Base-by-base conservation (phyloP, 225 moss, liverwort and hornwort species). In the Thuidium tamariscinum region DNA sequence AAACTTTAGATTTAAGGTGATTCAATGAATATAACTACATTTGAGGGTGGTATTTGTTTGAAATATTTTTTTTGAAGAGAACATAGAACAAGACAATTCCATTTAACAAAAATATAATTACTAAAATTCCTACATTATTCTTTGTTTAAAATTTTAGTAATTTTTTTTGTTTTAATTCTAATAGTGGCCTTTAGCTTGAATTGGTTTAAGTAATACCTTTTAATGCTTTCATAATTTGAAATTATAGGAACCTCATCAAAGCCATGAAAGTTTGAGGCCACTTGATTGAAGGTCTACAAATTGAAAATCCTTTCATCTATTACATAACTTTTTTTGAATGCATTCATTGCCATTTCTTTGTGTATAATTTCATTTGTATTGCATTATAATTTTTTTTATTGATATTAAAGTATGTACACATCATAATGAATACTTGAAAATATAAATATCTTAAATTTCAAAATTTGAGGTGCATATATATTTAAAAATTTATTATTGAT, bases 261-360 rank as follows among this genome's bases (percentile, higher is more conserved):
- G 2, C 4, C 4, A 19, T 32, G 2, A 11, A 73, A 48, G n/a
- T 48, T 44, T 32, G 11, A 46, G 0, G 3, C 0, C 0, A 30
- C 1, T 18, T 29, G 29, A 72, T 30, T 48, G 73, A 48, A 49
- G 4, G 7, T 49, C 3, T 1, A 73, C 18, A 7, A 19, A 7
- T 73, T 49, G 19, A 32, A 0, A 19, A 7, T 32, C 48, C 1
- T 48, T 30, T 30, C 10, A 72, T 30, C 30, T 27, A 11, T 9
- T 3, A 23, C 2, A 26, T 16, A 27, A 44, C n/a, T n/a, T 16
- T 68, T 25, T 39, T 23, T 13, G 0, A 70, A 1, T 1, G 3
- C 6, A 46, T 72, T 30, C 2, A 0, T 16, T 29, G 29, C 2
- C 11, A 48, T 46, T 42, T 42, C 3, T 7, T 1, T 9, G 1